These are phyloP conservation scores for Mimosa bimucronata DNA, from an alignment of 306 rosid species.

Conservation along the genomic window DNA sequence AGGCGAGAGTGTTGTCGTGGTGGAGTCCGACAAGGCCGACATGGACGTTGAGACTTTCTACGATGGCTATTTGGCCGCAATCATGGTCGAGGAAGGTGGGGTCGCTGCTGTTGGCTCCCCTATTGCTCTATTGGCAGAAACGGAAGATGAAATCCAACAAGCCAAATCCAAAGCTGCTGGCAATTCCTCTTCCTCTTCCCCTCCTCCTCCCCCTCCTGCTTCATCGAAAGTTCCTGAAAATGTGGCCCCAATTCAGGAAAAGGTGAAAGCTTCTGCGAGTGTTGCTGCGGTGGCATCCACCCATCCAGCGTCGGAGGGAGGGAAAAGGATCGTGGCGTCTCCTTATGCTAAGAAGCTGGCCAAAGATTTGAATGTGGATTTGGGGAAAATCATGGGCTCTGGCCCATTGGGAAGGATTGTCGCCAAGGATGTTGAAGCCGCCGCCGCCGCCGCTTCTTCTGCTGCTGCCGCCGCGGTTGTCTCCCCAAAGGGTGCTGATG, in stretches of 20 bases:
- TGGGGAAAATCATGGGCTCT: conserved; percentile 65
- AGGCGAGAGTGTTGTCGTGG: conserved; percentile 97
- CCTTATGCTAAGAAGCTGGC: conserved; percentile 97
- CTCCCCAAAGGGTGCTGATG: not conserved
- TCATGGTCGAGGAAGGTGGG: conserved; percentile 90
- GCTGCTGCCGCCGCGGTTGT: conserved; percentile 32
- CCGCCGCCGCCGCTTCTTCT: conserved; percentile 37
- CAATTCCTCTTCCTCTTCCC: conserved; percentile 43
- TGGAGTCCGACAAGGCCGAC: conserved; percentile 97
- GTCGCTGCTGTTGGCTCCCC: conserved; percentile 89
- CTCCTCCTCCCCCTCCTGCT: conserved; percentile 6
- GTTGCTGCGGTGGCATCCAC: conserved; percentile 44
- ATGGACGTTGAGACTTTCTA: conserved; percentile 99
- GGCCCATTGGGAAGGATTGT: conserved; percentile 93
- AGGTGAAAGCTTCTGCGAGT: conserved; percentile 29
- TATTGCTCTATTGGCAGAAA: conserved; percentile 86
- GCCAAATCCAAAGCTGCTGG: conserved; percentile 77
- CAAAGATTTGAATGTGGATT: conserved; percentile 78
- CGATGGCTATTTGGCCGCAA: conserved; percentile 92
- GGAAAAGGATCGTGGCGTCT: conserved; percentile 89
- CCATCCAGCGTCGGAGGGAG: conserved; percentile 94
- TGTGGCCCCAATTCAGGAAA: conserved; percentile 33
- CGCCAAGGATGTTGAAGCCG: conserved; percentile 90
- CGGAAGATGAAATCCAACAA: conserved; percentile 72
- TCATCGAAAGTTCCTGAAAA: conserved; percentile 35